These are phyloP conservation scores for Fusarium chlamydosporum DNA, from an alignment of 2,329 filamentous ascomycete species.

Conservation along the genomic window DNA sequence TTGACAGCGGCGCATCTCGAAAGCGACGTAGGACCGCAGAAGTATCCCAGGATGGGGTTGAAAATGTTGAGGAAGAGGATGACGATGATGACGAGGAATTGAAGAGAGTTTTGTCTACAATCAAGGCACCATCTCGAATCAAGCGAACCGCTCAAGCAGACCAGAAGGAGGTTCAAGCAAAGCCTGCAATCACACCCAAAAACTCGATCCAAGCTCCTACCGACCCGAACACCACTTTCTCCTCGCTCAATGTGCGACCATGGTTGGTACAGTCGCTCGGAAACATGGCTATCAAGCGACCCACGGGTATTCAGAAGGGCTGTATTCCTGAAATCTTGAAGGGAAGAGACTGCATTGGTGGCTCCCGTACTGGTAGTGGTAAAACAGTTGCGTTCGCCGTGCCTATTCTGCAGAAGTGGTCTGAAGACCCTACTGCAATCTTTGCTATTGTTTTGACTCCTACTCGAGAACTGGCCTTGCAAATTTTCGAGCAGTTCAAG, in stretches of 20 bases:
- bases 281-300: slow-evolving; percentile 84
- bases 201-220: slow-evolving; percentile 65
- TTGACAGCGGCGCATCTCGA: slow-evolving; percentile 62
- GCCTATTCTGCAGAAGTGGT: slow-evolving; percentile 94
- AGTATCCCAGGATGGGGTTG: slow-evolving; percentile 46
- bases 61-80: slow-evolving; percentile 51
- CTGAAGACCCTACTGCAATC: slow-evolving; percentile 90
- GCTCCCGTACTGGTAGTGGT: slow-evolving; percentile 93
- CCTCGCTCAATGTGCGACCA: slow-evolving; percentile 78
- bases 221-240: slow-evolving; percentile 75
- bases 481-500: slow-evolving; percentile 96
- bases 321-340: slow-evolving; percentile 94
- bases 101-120: slow-evolving; percentile 57
- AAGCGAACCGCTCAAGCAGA: slow-evolving; percentile 56
- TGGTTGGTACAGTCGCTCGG: slow-evolving; percentile 89
- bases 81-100: slow-evolving; percentile 53
- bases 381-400: slow-evolving; percentile 97
- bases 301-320: slow-evolving; percentile 91
- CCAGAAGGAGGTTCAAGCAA: slow-evolving; percentile 38
- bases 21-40: slow-evolving; percentile 62
- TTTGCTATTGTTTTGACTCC: slow-evolving; percentile 92
- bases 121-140: slow-evolving; percentile 68
- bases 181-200: slow-evolving; percentile 44
- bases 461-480: slow-evolving; percentile 90
- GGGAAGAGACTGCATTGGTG: slow-evolving; percentile 94